phyloP scores from a whole-genome alignment of 176 grass and related monocot genomes.

The Hsuehochloa calcarea region DNA sequence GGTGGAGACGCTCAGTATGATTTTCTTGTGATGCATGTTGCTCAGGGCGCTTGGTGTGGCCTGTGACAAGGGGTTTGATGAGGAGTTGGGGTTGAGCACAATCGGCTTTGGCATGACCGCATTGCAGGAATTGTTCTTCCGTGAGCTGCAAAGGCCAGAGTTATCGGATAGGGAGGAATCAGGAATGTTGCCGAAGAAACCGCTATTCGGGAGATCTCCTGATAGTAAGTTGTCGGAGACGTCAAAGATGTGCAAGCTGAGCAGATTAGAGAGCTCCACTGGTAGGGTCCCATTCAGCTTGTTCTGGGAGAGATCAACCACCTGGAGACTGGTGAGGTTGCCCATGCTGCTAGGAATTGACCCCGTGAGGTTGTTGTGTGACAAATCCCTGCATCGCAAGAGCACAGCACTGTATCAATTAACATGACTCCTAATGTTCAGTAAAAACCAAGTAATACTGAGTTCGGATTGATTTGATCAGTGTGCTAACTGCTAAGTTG shows the following conservation, averaged over 20 bases:
- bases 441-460: not conserved
- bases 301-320: slow-evolving; percentile 72
- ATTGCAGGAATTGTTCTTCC: slow-evolving; percentile 63
- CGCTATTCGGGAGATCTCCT: slow-evolving; percentile 70
- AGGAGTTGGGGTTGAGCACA: slow-evolving; percentile 91
- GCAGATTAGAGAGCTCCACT: slow-evolving; percentile 54
- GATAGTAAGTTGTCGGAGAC: slow-evolving; percentile 83
- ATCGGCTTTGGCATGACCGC: slow-evolving; percentile 84
- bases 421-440: not conserved
- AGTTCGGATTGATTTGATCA: not conserved
- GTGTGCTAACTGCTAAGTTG: not conserved
- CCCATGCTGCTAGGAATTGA: slow-evolving; percentile 55
- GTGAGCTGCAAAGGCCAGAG: slow-evolving; percentile 58
- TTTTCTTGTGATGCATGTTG: slow-evolving; percentile 75
- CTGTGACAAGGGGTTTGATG: slow-evolving; percentile 47
- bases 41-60: slow-evolving; percentile 29
- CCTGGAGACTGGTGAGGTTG: slow-evolving; percentile 67
- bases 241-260: slow-evolving; percentile 62
- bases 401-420: slow-evolving; percentile 15
- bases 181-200: slow-evolving; percentile 71
- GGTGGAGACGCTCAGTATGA: slow-evolving; percentile 90
- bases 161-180: slow-evolving; percentile 59
- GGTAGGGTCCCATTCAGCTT: slow-evolving; percentile 70
- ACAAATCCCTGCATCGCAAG: slow-evolving; percentile 70
- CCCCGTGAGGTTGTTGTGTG: slow-evolving; percentile 64